Base-by-base conservation (phyloP, 2,329 filamentous ascomycete species). In the Seiridium cupressi region DNA sequence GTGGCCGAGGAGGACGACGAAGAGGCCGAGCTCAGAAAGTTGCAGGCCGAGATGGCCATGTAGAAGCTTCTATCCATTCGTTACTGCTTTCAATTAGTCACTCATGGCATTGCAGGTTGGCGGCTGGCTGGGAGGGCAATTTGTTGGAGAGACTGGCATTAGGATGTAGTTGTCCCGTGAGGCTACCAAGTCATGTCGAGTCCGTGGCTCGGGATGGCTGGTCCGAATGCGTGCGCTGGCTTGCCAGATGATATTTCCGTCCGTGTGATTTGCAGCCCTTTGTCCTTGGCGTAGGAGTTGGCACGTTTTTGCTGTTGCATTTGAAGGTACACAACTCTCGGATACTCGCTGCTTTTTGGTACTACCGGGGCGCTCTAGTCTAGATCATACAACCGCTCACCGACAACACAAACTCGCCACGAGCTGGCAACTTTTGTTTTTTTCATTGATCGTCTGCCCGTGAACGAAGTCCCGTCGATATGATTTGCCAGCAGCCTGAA, bases 41-140 rank as follows among this genome's bases (percentile, higher is more conserved):
- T 99, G 68, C 93, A 96, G 74, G 93, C 92, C 42, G 94, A 97
- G 77, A 98, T 98, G 94, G 93, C 93, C 65, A 97, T 97, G 89
- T 96, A 71, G 82, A 62, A 40, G 47, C 9, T 13, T n/a, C 51
- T 38, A 40, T n/a, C 44, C 31, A 11, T 51, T 48, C 31, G 46
- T 55, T 64, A 6, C 57, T 31, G 44, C 61, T 62, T 59, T 61
- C 51, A 49, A 60, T 44, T 49, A 61, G 55, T 44, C 38, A 48
- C 57, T 55, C 36, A 58, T 61, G 61, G 61, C 63, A 61, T 61
- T 48, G 46, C 59, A 65, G 64, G 47, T 57, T 61, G n/a, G 36
- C 59, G 64, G 59, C 58, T 60, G 58, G 58, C 13, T 49, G 46
- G 55, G 46, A 18, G 31, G 44, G 55, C 34, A 36, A 44, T 51